Percentiles rank a stretch among this genome's conserved stretches.
Conservation (phyloP, 331 rosid species). For the Erythrophleum ivorense region DNA sequence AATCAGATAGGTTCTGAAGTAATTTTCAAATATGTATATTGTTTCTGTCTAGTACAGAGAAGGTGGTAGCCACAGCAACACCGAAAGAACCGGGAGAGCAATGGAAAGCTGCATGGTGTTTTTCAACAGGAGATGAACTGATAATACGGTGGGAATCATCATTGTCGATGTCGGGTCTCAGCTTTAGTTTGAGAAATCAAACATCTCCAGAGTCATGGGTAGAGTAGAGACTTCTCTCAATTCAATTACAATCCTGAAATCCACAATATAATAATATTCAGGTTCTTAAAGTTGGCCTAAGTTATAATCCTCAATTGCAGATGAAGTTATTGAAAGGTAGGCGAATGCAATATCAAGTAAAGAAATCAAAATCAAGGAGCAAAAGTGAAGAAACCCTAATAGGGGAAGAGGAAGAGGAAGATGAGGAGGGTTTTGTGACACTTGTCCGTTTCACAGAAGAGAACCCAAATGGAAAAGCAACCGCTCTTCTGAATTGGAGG, state of each 20-base stretch:
- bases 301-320: conserved; percentile 49
- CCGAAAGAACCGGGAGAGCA: conserved; percentile 76
- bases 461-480: conserved; percentile 72
- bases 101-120: conserved; percentile 73
- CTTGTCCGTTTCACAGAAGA: conserved; percentile 77
- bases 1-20: conserved; percentile 1
- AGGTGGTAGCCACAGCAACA: conserved; percentile 83
- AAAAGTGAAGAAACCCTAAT: conserved; percentile 34
- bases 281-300: conserved; percentile 28
- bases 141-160: conserved; percentile 66
- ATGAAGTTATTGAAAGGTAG: conserved; percentile 80
- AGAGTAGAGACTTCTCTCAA: conserved; percentile 39
- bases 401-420: conserved; percentile 46
- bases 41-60: conserved; percentile 87
- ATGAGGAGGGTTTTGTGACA: conserved; percentile 71
- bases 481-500: conserved; percentile 84
- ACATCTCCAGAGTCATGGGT: conserved; percentile 66
- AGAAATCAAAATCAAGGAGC: conserved; percentile 41
- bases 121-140: conserved; percentile 86
- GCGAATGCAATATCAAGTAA: conserved; percentile 66
- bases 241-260: neutral
- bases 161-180: conserved; percentile 56
- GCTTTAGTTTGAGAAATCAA: conserved; percentile 60
- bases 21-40: conserved; percentile 51
- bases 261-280: neutral